phyloP scores from a whole-genome alignment of 495 filamentous ascomycete genomes.

The Coniosporium apollinis region DNA sequence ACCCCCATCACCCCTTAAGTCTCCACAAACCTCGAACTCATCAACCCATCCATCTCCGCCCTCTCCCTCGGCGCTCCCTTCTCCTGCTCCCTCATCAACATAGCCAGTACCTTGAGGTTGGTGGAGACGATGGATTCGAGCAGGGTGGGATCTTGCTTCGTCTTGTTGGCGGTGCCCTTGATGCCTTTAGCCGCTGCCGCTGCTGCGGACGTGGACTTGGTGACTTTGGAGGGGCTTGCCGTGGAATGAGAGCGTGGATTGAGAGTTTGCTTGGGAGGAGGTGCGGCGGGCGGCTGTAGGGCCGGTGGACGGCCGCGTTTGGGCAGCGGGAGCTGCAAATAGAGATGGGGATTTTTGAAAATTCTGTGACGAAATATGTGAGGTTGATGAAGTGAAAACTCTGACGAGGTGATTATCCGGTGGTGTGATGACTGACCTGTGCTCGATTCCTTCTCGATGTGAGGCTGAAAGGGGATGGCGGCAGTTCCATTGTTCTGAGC shows the following conservation, averaged over 20 bases:
- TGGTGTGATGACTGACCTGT: slow-evolving; percentile 49
- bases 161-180: slow-evolving; percentile 14
- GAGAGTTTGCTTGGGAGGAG: too few relatives aligned
- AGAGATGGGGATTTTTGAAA: too few relatives aligned
- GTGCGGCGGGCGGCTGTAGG: slow-evolving; percentile 22
- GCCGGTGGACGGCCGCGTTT: slow-evolving; percentile 40
- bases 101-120: slow-evolving; percentile 57
- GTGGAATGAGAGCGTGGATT: slow-evolving; percentile 63
- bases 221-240: slow-evolving; percentile 47
- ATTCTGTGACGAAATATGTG: too few relatives aligned
- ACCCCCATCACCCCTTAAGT: too few relatives aligned
- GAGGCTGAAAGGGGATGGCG: slow-evolving; percentile 51
- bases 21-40: slow-evolving; percentile 28
- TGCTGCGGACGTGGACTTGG: slow-evolving; percentile 43
- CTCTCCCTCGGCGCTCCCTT: slow-evolving; percentile 36
- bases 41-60: slow-evolving; percentile 67
- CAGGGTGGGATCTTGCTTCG: slow-evolving; percentile 31
- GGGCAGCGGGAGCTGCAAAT: slow-evolving; percentile 59
- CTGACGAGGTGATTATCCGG: slow-evolving; percentile 77
- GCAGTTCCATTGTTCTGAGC: slow-evolving; percentile 49
- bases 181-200: slow-evolving; percentile 10
- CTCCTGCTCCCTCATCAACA: slow-evolving; percentile 56
- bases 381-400: too few relatives aligned
- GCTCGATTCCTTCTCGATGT: slow-evolving; percentile 60
- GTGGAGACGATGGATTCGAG: slow-evolving; percentile 20